A percentile compares a stretch with the other conserved stretches of the same genome.
phyloP scores from a whole-genome alignment of 331 rosid genomes.

The Rosa hybrid region DNA sequence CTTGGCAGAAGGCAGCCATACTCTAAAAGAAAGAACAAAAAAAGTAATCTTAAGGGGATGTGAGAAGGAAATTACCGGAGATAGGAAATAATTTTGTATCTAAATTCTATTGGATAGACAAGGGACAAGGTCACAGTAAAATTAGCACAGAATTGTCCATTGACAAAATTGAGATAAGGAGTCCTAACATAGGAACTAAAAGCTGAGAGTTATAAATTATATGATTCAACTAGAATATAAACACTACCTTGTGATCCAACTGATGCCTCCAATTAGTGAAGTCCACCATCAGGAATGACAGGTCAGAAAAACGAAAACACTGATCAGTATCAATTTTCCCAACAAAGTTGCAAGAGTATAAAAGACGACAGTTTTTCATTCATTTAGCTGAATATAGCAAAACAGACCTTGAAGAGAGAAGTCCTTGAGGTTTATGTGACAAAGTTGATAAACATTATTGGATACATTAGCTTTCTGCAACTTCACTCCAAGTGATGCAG shows the following conservation, averaged over 20 bases:
- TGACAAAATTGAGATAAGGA: not conserved
- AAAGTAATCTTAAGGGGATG: not conserved
- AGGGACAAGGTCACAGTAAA: not conserved
- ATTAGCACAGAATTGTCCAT: not conserved
- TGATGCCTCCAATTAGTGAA: constrained; percentile 37
- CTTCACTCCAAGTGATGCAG: constrained; percentile 56
- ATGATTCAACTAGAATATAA: constrained; percentile 1
- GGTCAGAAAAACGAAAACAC: constrained; percentile 25
- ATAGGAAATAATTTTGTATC: not conserved
- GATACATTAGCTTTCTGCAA: constrained; percentile 57
- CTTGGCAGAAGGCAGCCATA: constrained; percentile 71
- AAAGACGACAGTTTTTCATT: not conserved
- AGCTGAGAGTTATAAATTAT: not conserved
- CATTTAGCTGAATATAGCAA: constrained; percentile 16
- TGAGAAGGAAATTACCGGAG: not conserved
- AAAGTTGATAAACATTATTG: constrained; percentile 47
- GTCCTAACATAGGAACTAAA: not conserved
- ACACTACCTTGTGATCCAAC: constrained; percentile 59
- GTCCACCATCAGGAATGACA: constrained; percentile 24
- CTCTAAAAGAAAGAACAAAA: constrained; percentile 25
- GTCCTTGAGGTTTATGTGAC: constrained; percentile 64
- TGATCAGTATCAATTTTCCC: constrained; percentile 27
- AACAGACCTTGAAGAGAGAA: constrained; percentile 76
- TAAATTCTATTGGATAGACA: not conserved
- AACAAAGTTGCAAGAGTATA: constrained; percentile 13